Evolutionary conservation across 2,329 filamentous ascomycete genomes (phyloP), one percentile per base, ranked within the genome.

Genomic region (Fusarium coffeatum): DNA sequence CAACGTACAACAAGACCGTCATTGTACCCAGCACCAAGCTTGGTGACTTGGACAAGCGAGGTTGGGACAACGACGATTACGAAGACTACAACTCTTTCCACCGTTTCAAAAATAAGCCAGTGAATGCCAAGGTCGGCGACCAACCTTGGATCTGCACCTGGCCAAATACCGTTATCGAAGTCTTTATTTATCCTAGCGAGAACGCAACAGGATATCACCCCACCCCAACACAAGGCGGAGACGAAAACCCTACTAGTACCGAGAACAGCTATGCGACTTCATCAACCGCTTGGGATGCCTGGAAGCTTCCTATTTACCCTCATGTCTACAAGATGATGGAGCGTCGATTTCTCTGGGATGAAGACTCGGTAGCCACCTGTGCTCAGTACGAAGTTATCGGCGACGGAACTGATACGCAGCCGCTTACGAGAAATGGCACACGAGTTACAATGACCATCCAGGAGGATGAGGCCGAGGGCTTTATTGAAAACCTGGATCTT

Each of bases 111-210:
- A 72, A 63, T 8, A 57, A 72, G 23, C 28, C 48, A 22, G 57
- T 68, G 5, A 75, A 76, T 13, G 80, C 80, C 1, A 74, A 81
- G 62, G 75, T 77, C 0, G 87, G 87, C 13, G 86, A 88, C 48
- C 84, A 79, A 60, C 84, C 85, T 2, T 89, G 87, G 87, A 81
- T 89, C 23, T 89, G 87, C 73, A 84, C 80, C 3, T 89, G 87
- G 87, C 85, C 86, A 4, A 80, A 83, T 28, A 88, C 86, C 1
- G 79, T 82, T 5, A 79, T 89, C 8, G 86, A 89, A 54, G 76
- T 88, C 6, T 88, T 88, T 69, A 85, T 89, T 42, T 89, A 88
- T 66, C 82, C 86, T 2, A 78, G 79, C 25, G 85, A 88, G 69
- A 87, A 85, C 70, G 82, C 80, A 55, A 86, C 82, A 68, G 76